Conservation (phyloP, 257 asterid species). For the Parsonsia alboflavescens region DNA sequence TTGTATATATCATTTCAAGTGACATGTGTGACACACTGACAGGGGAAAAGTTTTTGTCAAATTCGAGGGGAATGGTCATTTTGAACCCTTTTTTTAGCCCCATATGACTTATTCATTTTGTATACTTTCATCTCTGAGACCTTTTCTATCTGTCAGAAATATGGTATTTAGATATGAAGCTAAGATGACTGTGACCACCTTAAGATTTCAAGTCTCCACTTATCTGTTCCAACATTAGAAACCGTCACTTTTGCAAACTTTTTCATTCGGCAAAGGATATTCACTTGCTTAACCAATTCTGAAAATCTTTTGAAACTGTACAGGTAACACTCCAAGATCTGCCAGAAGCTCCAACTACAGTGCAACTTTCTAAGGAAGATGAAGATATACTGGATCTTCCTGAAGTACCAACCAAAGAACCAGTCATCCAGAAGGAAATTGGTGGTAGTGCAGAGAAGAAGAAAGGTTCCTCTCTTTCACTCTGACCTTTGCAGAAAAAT, state of each 20-base stretch:
- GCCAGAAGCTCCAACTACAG: constrained; percentile 58
- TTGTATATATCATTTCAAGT: neutral
- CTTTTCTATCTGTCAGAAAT: neutral
- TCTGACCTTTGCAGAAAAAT: neutral
- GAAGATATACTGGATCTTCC: constrained; percentile 80
- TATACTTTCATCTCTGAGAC: neutral
- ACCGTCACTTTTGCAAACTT: neutral
- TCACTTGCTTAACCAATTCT: neutral
- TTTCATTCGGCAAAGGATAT: neutral
- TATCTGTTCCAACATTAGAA: neutral
- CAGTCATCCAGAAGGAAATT: constrained; percentile 32
- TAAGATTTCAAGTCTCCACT: neutral
- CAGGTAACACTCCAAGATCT: constrained; percentile 72
- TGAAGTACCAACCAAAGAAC: constrained; percentile 68
- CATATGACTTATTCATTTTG: neutral
- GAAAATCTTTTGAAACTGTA: neutral
- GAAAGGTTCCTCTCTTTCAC: constrained; percentile 59
- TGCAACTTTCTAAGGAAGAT: constrained; percentile 29
- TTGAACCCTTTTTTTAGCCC: neutral
- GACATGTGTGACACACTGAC: neutral
- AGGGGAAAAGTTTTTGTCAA: neutral
- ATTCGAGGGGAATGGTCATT: neutral
- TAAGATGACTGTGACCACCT: neutral
- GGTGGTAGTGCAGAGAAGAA: constrained; percentile 25
- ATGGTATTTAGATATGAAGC: neutral